A percentile compares a stretch with the other conserved stretches of the same genome.
These are phyloP conservation scores for Sophora flavescens DNA, from an alignment of 306 rosid species.

Conservation along the genomic window DNA sequence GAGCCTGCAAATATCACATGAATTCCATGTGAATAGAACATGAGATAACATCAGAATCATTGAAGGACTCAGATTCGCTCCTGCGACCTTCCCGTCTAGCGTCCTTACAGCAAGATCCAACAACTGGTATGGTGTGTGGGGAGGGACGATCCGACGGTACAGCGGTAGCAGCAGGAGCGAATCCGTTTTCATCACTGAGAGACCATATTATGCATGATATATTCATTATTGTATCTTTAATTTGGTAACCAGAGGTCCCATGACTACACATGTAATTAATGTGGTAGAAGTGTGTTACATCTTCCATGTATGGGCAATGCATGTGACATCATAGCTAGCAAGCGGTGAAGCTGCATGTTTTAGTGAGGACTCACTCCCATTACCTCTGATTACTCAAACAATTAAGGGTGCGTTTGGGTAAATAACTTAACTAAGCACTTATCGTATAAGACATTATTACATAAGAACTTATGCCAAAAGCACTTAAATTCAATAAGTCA, in stretches of 20 bases:
- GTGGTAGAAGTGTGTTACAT: conserved; percentile 34
- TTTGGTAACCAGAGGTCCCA: conserved; percentile 27
- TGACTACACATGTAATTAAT: conserved; percentile 36
- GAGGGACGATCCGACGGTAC: too few species aligned
- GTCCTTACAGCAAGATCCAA: too few species aligned
- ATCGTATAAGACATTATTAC: too few species aligned
- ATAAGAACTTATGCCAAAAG: too few species aligned
- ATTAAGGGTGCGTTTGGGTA: too few species aligned
- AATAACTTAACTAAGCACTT: too few species aligned
- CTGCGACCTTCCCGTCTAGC: too few species aligned
- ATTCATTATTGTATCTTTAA: not conserved
- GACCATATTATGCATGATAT: not conserved
- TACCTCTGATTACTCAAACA: conserved; percentile 10
- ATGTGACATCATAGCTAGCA: conserved; percentile 32
- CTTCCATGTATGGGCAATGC: conserved; percentile 36
- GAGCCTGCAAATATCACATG: conserved; percentile 42
- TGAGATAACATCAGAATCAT: conserved; percentile 5
- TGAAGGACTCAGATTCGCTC: too few species aligned
- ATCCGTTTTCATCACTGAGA: too few species aligned
- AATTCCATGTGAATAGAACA: conserved; percentile 44
- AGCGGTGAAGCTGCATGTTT: conserved; percentile 29
- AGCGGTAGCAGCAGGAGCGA: too few species aligned
- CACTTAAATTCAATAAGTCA: too few species aligned
- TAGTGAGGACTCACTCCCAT: not conserved
- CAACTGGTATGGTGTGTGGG: too few species aligned